These are phyloP conservation scores for Botrytis galanthina DNA, from an alignment of 2,329 filamentous ascomycete genomes.

Conservation along the genomic window DNA sequence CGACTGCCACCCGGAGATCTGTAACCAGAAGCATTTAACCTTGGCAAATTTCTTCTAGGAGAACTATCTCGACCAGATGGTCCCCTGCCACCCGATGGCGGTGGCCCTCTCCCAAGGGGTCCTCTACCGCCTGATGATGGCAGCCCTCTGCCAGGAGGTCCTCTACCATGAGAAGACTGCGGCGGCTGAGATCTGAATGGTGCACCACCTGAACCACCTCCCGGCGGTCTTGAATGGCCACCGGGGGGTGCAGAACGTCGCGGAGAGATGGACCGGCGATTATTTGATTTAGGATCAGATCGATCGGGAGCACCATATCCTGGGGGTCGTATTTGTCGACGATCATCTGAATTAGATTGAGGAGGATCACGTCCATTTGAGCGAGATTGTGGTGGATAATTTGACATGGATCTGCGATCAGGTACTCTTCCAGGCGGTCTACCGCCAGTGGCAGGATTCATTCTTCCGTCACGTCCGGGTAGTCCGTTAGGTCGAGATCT, in stretches of 20 bases:
- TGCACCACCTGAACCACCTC: not conserved
- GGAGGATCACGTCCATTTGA: not conserved
- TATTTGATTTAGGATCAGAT: not conserved
- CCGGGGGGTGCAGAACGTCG: not conserved
- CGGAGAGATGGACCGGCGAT: not conserved
- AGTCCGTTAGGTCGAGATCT: not conserved
- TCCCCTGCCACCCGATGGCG: not conserved
- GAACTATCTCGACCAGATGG: not conserved
- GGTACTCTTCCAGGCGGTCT: not conserved
- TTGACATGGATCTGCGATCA: not conserved
- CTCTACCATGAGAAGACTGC: not conserved
- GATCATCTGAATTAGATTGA: not conserved
- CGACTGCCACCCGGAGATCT: not conserved
- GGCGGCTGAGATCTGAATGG: not conserved
- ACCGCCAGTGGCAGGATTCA: not conserved
- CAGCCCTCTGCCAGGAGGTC: not conserved
- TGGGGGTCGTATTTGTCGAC: not conserved
- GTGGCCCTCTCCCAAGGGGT: not conserved
- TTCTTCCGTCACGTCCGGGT: not conserved
- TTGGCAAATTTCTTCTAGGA: not conserved
- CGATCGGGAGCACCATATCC: not conserved
- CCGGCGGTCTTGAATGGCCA: not conserved
- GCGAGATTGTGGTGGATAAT: not conserved
- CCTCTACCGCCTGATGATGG: not conserved
- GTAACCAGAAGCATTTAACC: not conserved